Evolutionary conservation across 108 stramenopile genomes (phyloP), one percentile per base, ranked within the genome.

Genomic region (Chaetoceros tenuissimus): DNA sequence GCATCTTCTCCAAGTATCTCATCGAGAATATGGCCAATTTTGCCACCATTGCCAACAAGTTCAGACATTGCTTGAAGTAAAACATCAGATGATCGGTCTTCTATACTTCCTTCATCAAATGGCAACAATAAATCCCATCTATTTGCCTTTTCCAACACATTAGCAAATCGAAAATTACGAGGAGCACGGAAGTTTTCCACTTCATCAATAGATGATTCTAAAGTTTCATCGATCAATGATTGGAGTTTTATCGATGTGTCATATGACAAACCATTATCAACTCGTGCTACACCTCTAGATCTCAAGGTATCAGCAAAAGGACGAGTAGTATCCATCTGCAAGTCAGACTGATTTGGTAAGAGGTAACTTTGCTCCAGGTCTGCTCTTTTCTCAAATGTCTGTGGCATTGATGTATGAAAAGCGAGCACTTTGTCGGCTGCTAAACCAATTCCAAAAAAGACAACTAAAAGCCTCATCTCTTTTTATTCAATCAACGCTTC

Each of bases 111-210:
- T 23, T 49, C 18, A 13, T 49, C 48, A 51, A 92, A 46, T 13
- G 86, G 86, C 16, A 92, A 56, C 16, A 71, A 78, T 67, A 92
- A 56, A 63, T 92, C 90, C 26, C 86, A 80, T 51, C 90, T 67
- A 74, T 86, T 81, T 13, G 63, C 49, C 58, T 73, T 80, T 52
- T 88, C 55, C 50, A 92, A 55, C 7, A 92, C 90, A 60, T 88
- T 57, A 21, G 89, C 84, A 75, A 82, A 90, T 53, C 82, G 73
- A 51, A 74, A 71, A 8, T 69, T 57, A 16, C 67, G 59, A 28
- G 55, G 57, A 1, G 82, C 56, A 34, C 66, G 53, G n/a, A 77
- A 78, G 17, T 27, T 27, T 24, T 21, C 23, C 8, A 89, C 78
- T 19, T 75, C 64, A 46, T 24, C 29, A 47, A 77, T 68, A 3